Base-by-base conservation (phyloP, 2,329 filamentous ascomycete species). In the Colletotrichum kahawae region DNA sequence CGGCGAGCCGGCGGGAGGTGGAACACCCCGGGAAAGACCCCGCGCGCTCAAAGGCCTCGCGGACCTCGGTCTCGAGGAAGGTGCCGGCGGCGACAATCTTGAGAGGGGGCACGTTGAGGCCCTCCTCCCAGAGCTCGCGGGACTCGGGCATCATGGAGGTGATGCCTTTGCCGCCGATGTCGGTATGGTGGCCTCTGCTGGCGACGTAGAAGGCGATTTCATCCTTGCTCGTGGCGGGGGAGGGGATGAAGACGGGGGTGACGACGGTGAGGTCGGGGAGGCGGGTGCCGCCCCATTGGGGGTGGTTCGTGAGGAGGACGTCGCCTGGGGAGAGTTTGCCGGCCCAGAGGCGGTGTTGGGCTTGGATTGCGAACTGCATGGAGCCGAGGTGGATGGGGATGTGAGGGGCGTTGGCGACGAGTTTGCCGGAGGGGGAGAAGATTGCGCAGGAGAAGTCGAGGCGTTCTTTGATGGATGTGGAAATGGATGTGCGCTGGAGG, bases 401-500 rank as follows among this genome's bases (percentile, higher is more conserved):
- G 63, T 87, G 84, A 7, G 84, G 84, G 5, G 84, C 84, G 54
- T 85, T 85, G 56, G 85, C 85, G 2, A 86, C 84, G 7, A 86
- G 81, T n/a, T 81, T 80, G n/a, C 84, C 85, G 7, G 83, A 79
- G 0, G 85, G 83, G 0, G 83, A 84, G 74, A 87, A 87, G 21
- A 87, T 80, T 12, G 85, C 85, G 34, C 85, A 87, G 0, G 84
- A 85, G 71, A 85, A 87, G 78, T 87, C 85, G 1, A 87, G 79
- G 5, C 85, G 81, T 70, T 87, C 85, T 68, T 84, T 85, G 75
- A 87, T 86, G 62, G 85, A 87, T 12, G 87, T 89, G 1, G 87
- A 90, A 12, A 91, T 88, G 0, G 87, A 87, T 0, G 89, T 91
- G 77, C 89, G 88, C 67, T 91, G 89, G 18, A 91, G 81, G 0